These are phyloP conservation scores for Dendrocalamus latiflorus DNA, from an alignment of 202 grass and related monocot species.

Conservation along the genomic window DNA sequence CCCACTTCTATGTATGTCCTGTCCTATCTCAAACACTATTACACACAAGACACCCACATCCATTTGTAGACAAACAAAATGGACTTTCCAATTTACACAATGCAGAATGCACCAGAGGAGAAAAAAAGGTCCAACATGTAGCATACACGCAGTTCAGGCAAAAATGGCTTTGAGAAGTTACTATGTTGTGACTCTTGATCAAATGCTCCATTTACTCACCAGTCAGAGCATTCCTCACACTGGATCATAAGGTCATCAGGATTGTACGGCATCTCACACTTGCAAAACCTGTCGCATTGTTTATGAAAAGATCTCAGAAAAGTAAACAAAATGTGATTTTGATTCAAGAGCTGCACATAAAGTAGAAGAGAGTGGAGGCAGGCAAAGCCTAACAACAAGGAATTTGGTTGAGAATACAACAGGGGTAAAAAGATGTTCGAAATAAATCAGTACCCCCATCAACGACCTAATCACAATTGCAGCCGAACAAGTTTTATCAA, in stretches of 20 bases:
- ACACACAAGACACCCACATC: too few relatives aligned
- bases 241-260: slow-evolving; percentile 99
- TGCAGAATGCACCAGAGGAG: slow-evolving; percentile 15
- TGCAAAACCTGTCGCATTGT: slow-evolving; percentile 77
- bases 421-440: background rate
- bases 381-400: background rate
- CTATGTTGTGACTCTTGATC: background rate
- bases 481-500: too few relatives aligned
- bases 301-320: slow-evolving; percentile 10
- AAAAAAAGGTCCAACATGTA: background rate
- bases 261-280: slow-evolving; percentile 99
- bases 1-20: too few relatives aligned
- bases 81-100: background rate
- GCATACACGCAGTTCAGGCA: background rate
- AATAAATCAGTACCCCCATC: too few relatives aligned
- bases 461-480: too few relatives aligned
- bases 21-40: too few relatives aligned
- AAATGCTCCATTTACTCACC: slow-evolving; percentile 49
- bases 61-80: too few relatives aligned
- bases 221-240: slow-evolving; percentile 89
- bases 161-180: background rate
- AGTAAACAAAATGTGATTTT: slow-evolving; percentile 15
- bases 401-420: background rate
- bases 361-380: background rate
- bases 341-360: background rate